Conservation (phyloP, 768 basidiomycete species). For the Xerocomellus amylosporus region DNA sequence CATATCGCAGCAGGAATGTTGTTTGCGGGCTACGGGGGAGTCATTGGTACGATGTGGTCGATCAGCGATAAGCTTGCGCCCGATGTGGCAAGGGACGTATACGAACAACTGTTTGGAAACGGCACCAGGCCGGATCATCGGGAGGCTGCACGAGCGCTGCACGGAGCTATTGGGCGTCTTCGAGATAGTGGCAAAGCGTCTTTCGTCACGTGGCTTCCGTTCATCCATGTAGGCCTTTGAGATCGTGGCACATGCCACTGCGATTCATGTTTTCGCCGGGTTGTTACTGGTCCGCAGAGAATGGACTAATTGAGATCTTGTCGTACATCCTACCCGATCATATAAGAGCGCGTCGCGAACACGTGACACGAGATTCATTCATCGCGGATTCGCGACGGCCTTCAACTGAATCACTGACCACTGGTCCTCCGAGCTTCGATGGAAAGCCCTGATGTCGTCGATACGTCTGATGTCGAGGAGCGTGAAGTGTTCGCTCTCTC, state of each 20-base stretch:
- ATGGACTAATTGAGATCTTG: too few species aligned
- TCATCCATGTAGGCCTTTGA: too few species aligned
- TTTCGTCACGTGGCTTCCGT: too few species aligned
- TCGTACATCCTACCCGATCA: too few species aligned
- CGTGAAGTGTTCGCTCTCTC: constrained; percentile 39
- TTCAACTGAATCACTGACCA: neutral
- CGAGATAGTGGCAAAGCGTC: neutral
- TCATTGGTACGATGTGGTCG: constrained; percentile 46
- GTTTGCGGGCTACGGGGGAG: constrained; percentile 27
- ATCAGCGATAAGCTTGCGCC: constrained; percentile 30
- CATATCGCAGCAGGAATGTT: constrained; percentile 32
- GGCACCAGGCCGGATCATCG: neutral
- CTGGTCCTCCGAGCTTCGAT: constrained; percentile 3
- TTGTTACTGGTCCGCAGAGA: too few species aligned
- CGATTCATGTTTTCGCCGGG: too few species aligned
- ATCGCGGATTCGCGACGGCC: neutral
- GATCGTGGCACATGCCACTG: too few species aligned
- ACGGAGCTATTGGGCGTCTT: neutral
- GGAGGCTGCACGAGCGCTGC: neutral
- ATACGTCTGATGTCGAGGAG: constrained; percentile 66
- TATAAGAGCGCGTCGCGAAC: constrained; percentile 4
- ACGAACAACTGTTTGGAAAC: neutral
- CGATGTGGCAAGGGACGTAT: neutral
- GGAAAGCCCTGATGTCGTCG: constrained; percentile 44
- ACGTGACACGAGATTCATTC: constrained; percentile 17